Evolutionary conservation across 495 filamentous ascomycete species (phyloP).

Genomic region (Penicillium robsamsonii): DNA sequence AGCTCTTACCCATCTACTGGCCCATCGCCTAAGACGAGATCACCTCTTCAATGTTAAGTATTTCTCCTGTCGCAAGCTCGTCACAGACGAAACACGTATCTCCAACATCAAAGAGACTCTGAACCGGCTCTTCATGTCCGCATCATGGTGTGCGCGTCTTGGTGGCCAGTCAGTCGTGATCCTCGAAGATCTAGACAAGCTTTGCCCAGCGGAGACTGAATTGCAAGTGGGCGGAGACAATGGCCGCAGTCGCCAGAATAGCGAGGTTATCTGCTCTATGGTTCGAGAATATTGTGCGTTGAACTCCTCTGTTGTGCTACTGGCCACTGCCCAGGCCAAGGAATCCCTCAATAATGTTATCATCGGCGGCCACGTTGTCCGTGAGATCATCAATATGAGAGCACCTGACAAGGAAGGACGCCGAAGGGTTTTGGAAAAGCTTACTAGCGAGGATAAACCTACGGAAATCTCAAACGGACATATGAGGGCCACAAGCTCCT

Average conservation of each 20-base stretch:
- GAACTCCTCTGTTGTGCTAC: conserved; percentile 76
- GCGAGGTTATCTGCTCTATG: conserved; percentile 80
- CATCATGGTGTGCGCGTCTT: conserved; percentile 82
- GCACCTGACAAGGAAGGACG: conserved; percentile 93
- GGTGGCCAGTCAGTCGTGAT: conserved; percentile 81
- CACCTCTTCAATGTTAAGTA: conserved; percentile 74
- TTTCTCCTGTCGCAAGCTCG: conserved; percentile 77
- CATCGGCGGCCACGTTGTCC: conserved; percentile 74
- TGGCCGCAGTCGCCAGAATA: conserved; percentile 84
- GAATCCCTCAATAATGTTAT: conserved; percentile 80
- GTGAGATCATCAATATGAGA: conserved; percentile 79
- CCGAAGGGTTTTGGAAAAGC: conserved; percentile 72
- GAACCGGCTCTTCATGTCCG: conserved; percentile 76
- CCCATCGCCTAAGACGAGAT: conserved; percentile 61
- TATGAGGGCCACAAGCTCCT: conserved; percentile 36
- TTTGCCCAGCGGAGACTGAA: conserved; percentile 91
- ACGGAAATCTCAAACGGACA: conserved; percentile 38
- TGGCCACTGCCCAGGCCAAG: conserved; percentile 91
- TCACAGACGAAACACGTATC: conserved; percentile 84
- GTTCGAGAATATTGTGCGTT: conserved; percentile 74
- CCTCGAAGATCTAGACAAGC: conserved; percentile 86
- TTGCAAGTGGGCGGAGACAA: conserved; percentile 90
- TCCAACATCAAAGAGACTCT: conserved; percentile 88
- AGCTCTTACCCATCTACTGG: conserved; percentile 63
- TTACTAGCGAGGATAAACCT: conserved; percentile 44